phyloP scores from a whole-genome alignment of 768 basidiomycete species.

The Boletus rufocinnamomeus region DNA sequence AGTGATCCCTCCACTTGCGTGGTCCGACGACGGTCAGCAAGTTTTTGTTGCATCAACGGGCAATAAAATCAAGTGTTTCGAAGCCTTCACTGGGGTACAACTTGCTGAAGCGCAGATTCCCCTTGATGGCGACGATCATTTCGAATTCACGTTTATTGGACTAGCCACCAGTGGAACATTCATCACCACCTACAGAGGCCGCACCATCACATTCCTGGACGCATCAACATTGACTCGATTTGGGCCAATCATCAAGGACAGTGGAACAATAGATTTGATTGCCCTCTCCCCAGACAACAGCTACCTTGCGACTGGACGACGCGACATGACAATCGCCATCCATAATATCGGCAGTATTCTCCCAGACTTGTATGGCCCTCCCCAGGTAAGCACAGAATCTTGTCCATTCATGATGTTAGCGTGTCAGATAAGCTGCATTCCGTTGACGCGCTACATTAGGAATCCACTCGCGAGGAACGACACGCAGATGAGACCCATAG shows the following conservation, averaged over 20 bases:
- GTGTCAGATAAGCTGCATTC: background rate
- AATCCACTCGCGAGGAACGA: background rate
- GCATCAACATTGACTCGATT: background rate
- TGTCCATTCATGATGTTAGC: background rate
- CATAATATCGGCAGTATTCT: background rate
- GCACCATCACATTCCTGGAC: background rate
- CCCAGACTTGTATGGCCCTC: background rate
- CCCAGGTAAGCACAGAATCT: background rate
- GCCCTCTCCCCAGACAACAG: background rate
- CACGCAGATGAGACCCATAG: background rate
- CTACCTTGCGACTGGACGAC: background rate
- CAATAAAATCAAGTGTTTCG: no score
- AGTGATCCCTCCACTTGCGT: no score
- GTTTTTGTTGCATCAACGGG: no score
- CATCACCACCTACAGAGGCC: background rate
- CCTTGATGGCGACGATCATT: no score
- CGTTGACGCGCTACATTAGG: background rate
- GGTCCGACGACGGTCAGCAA: no score
- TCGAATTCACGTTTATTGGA: no score
- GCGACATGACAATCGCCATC: background rate
- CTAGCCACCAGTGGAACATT: background rate
- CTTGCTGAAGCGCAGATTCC: no score
- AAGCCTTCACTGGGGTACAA: no score
- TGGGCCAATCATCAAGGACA: background rate
- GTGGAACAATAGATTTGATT: accelerated